Evolutionary conservation across 768 basidiomycete species (phyloP), one percentile per base, ranked within the genome.

Genomic region (Termitomyces sp.): DNA sequence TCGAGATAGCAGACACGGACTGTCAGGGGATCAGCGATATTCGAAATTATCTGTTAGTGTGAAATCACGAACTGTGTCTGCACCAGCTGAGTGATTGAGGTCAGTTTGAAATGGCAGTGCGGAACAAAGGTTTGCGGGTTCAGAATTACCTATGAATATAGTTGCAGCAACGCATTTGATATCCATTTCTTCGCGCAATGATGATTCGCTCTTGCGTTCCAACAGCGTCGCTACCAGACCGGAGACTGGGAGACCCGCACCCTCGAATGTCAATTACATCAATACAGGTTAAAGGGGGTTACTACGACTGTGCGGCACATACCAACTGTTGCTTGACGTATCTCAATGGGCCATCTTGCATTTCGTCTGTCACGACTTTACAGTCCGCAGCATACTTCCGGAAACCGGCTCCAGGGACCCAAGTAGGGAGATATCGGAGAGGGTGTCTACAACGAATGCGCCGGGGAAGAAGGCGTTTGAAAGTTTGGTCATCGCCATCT

Each of bases 391-490:
- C 69, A n/a, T 53, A 45, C 12, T 25, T 40, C 34, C 69, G 56
- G 60, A 73, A 73, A 4, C 56, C 56, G 10, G 65, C 62, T 8
- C 73, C 72, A 12, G 73, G 73, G 34, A 72, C 59, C 77, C 77
- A 78, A 0, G 61, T 55, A 17, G 77, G 77, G 10, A 76, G 27
- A 47, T 72, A 54, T 32, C 68, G 65, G 11, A 77, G 68, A 74
- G 61, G 0, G 63, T 25, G 31, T 74, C 70, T 29, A 71, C 67
- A 1, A 65, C 29, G 10, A 56, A 50, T 5, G 63, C 64, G 19
- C 70, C 67, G 3, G 68, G 68, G 2, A 62, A 57, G 2, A 66
- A 38, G 2, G 63, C 55, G 6, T 61, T 53, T 0, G 57, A 45
- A 1, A 59, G 25, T 11, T 62, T 61, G 16, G 21, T 40, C 19